A percentile compares a stretch with the other conserved stretches of the same genome.
phyloP scores from a whole-genome alignment of 148 eudicot species.

The Spergularia bocconei region DNA sequence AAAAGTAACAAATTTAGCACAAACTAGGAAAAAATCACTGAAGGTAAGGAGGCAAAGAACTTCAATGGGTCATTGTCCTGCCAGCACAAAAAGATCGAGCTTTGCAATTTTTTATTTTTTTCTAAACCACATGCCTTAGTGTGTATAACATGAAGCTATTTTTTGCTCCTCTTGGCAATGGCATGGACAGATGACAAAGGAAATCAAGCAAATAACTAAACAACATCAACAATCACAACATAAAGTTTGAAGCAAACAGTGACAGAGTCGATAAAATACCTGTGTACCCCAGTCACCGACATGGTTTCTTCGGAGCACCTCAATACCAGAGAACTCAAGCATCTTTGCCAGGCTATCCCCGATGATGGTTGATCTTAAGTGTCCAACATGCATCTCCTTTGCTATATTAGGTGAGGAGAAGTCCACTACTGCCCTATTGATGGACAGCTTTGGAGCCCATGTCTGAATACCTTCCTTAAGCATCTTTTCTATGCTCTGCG shows the following conservation, averaged over 20 bases:
- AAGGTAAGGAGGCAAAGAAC: too few relatives aligned
- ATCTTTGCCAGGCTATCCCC: constrained; percentile 84
- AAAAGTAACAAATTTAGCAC: background rate
- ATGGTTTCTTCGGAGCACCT: constrained; percentile 83
- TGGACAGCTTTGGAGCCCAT: constrained; percentile 73
- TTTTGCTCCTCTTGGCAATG: too few relatives aligned
- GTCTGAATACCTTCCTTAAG: constrained; percentile 69
- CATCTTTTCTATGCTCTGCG: constrained; percentile 78
- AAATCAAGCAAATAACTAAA: background rate
- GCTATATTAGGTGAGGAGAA: constrained; percentile 98
- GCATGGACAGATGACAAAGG: too few relatives aligned
- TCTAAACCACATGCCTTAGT: too few relatives aligned
- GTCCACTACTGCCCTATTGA: constrained; percentile 77
- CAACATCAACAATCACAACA: background rate
- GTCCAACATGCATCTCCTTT: constrained; percentile 96
- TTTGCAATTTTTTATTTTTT: too few relatives aligned
- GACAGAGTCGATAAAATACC: constrained; percentile 30
- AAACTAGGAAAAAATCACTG: too few relatives aligned
- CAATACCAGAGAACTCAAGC: constrained; percentile 82
- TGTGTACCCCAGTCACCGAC: constrained; percentile 99
- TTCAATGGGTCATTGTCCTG: too few relatives aligned
- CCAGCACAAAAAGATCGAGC: too few relatives aligned
- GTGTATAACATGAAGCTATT: too few relatives aligned
- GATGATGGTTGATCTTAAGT: constrained; percentile 84
- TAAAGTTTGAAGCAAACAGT: background rate